phyloP scores from a whole-genome alignment of 495 filamentous ascomycete genomes.

The Coniosporium apollinis region DNA sequence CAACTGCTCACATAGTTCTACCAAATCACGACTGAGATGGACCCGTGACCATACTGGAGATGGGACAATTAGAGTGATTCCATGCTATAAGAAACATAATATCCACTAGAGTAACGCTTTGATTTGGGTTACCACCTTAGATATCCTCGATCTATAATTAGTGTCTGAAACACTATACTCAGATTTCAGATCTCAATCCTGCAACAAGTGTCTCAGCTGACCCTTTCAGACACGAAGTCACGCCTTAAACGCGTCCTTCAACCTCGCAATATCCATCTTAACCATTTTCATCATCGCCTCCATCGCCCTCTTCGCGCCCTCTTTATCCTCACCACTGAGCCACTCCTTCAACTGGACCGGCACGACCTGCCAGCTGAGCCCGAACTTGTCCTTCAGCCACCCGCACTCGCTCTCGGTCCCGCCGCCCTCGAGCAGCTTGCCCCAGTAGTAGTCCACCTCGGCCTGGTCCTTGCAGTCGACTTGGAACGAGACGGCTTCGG shows the following conservation, averaged over 20 bases:
- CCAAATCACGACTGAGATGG: too few species aligned
- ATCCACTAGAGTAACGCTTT: too few species aligned
- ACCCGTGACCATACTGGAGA: too few species aligned
- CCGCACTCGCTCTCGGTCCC: not conserved
- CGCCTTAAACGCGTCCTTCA: not conserved
- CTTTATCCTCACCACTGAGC: not conserved
- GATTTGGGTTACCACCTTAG: too few species aligned
- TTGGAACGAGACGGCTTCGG: not conserved
- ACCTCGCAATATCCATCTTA: slow-evolving; percentile 1
- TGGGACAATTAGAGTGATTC: too few species aligned
- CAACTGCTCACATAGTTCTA: too few species aligned
- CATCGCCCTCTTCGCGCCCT: not conserved
- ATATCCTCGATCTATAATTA: too few species aligned
- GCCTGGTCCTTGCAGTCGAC: not conserved
- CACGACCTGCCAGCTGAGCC: not conserved
- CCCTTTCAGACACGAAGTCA: too few species aligned
- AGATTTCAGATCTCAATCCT: too few species aligned
- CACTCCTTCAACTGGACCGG: not conserved
- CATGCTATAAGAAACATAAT: too few species aligned
- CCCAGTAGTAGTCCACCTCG: slow-evolving; percentile 1
- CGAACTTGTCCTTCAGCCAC: slow-evolving; percentile 1
- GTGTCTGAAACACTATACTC: too few species aligned
- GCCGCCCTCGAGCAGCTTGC: not conserved
- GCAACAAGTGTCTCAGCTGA: too few species aligned
- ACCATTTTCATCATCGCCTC: slow-evolving; percentile 1